Base-by-base conservation (phyloP, 2,329 filamentous ascomycete species). In the Cercospora brassicicola region DNA sequence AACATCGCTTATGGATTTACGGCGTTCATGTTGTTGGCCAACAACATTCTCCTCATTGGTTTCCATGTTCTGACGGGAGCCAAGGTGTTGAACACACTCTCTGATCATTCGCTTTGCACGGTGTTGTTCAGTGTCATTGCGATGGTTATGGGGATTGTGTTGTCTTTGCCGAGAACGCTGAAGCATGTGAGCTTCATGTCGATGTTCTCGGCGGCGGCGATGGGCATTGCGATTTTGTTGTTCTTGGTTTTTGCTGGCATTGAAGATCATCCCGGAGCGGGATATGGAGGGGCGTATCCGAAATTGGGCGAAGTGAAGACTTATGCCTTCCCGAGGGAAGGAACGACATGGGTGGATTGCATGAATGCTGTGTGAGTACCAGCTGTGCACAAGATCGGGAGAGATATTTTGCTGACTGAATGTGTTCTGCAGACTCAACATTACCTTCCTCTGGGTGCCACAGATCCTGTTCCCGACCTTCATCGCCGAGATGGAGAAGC, bases 401-500 rank as follows among this genome's bases (percentile, higher is more conserved):
- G 10, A 57, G 28, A 31, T 31, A 7, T 4, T 13, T 57, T n/a
- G 55, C 55, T 57, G 55, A 57, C 55, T 31, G 18, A 11, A 8
- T 30, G 8, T 33, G n/a, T 57, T 33, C 26, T 28, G 55, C 55
- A 57, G 28, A 0, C 71, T 84, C 11, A 84, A 73, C 69, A 76
- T 73, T 45, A 83, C 82, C 15, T 84, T 84, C 73, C 76, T 84
- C 56, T 84, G 82, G 82, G 82, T 84, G 0, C 82, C 83, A 1
- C 83, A 85, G 67, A 84, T 84, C 66, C 79, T 85, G 28, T 84
- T 85, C 74, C 83, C 83, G 1, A 82, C 81, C 13, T 85, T 85
- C 75, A 84, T 85, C 75, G 72, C 82, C 33, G 83, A 85, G 69
- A 84, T 84, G 82, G 80, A 84, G 67, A 75, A 74, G 11, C 83